Percentiles rank a stretch among this genome's conserved stretches.
These are phyloP conservation scores for Physcomitrium patens DNA, from an alignment of 225 moss, liverwort and hornwort species.

Conservation along the genomic window DNA sequence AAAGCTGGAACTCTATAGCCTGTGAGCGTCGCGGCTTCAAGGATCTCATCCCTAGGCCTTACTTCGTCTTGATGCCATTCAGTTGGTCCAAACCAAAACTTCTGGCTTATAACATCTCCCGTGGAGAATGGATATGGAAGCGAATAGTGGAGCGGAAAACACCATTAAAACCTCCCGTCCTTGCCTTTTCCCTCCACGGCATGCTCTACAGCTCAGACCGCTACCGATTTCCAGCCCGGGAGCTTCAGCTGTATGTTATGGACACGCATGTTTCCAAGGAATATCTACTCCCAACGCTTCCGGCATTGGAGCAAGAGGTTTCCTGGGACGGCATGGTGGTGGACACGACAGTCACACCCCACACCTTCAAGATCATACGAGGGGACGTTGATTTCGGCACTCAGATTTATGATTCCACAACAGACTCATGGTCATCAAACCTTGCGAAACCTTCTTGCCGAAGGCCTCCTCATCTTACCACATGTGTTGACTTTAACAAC, in stretches of 20 bases:
- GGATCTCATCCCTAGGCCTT: constrained; percentile 43
- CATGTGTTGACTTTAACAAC: constrained; percentile 35
- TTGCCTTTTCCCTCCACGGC: constrained; percentile 39
- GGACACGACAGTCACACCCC: constrained; percentile 32
- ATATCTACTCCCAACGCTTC: constrained; percentile 40
- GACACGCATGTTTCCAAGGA: constrained; percentile 36
- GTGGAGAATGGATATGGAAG: constrained; percentile 41
- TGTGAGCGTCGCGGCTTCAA: constrained; percentile 38
- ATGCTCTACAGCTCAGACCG: constrained; percentile 41
- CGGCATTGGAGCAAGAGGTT: constrained; percentile 28
- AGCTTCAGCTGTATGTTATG: constrained; percentile 38
- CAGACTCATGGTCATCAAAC: constrained; percentile 22
- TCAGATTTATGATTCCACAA: constrained; percentile 34
- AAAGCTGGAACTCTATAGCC: constrained; percentile 41
- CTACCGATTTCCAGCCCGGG: neutral
- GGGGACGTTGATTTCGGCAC: constrained; percentile 39
- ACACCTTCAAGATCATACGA: constrained; percentile 38
- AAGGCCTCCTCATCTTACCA: constrained; percentile 36
- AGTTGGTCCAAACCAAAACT: constrained; percentile 39
- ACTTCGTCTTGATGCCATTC: constrained; percentile 47
- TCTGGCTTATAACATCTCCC: constrained; percentile 32
- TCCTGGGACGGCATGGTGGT: constrained; percentile 52
- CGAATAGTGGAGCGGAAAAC: constrained; percentile 24
- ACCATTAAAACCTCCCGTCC: constrained; percentile 33
- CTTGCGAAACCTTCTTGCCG: constrained; percentile 28